Evolutionary conservation across 177 flowering plant species (phyloP), one percentile per base, ranked within the genome.

Genomic region (Vitis hybrid): DNA sequence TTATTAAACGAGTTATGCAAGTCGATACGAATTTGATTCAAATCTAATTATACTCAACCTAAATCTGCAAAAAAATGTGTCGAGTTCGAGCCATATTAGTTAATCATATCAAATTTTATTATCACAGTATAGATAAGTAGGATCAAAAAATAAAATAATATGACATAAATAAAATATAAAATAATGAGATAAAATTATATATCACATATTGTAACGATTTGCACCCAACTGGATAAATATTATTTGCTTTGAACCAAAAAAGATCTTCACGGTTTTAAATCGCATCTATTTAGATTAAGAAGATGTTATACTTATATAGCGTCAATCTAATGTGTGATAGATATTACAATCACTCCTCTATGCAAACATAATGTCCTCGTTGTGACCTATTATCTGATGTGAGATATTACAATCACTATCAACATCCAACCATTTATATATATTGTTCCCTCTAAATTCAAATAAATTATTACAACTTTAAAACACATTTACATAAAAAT

Each of bases 371-470:
- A 3, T 26, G 0, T 26, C 0, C 0, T 26, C 0, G 0, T 3
- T 26, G 0, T 0, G 0, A 0, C 30, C 0, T 0, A 26, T 0
- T 26, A 26, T 26, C 0, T 0, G 0, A 26, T 26, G 30, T 3
- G 30, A 0, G 30, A 26, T 0, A 26, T 26, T 26, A 26, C 0
- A 26, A 26, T 26, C 0, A 26, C 0, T 26, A 0, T 26, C 30
- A 26, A 0, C 0, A 3, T 26, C 30, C 30, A 26, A 26, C 0
- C 0, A 0, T 3, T 0, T 26, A 26, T 26, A 26, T 26, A 26
- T 26, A 3, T 0, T 26, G 0, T 26, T 3, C 30, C 0, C 0
- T 26, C 5, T 0, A 26, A 0, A 26, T 26, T 26, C 5, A 26
- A 26, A 26, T 26, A 26, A 26, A 23, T 23, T 0, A 23, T 23